Evolutionary conservation across 2,329 filamentous ascomycete species (phyloP), one percentile per base, ranked within the genome.

Genomic region (Hymenoscyphus occultus): DNA sequence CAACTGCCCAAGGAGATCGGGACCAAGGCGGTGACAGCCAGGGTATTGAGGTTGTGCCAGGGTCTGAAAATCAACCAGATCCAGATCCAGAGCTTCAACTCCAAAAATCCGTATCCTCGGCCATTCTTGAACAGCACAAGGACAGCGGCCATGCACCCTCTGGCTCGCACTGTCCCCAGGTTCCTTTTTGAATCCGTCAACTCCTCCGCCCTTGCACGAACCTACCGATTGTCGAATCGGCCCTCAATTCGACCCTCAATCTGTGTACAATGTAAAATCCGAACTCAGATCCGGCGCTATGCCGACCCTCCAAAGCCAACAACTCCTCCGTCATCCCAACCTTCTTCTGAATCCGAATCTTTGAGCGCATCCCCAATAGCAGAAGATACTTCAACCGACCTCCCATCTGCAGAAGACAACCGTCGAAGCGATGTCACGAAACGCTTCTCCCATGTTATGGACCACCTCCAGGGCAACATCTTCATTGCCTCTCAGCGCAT

Each of bases 401-500:
- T 83, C 58, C 81, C 82, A 60, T 83, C 81, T n/a, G 72, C 77
- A 65, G 73, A 76, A 71, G 81, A 83, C 71, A 75, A 76, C 39
- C 79, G 78, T 39, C 81, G 80, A 62, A 78, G 78, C 39, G 74
- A 73, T 32, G 73, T 82, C 32, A 78, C 78, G 16, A 78, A 80
- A 56, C 77, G 78, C 68, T 86, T 95, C 75, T 86, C 85, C 59
- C 78, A 84, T 64, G 80, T 96, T 75, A 96, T 98, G 91, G 95
- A 99, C 79, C 88, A 91, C 69, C 77, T 97, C 22, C 92, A 98
- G 75, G 86, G 89, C 39, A 93, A 94, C 72, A 84, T 96, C 57
- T 90, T 97, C 69, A 85, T 90, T 61, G 93, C 93, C 3, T 92
- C 92, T 1, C 91, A 95, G 76, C 90, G 91, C 65, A 86, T 99